Conservation (phyloP, 2,329 filamentous ascomycete genomes). For the Botrytis aclada region DNA sequence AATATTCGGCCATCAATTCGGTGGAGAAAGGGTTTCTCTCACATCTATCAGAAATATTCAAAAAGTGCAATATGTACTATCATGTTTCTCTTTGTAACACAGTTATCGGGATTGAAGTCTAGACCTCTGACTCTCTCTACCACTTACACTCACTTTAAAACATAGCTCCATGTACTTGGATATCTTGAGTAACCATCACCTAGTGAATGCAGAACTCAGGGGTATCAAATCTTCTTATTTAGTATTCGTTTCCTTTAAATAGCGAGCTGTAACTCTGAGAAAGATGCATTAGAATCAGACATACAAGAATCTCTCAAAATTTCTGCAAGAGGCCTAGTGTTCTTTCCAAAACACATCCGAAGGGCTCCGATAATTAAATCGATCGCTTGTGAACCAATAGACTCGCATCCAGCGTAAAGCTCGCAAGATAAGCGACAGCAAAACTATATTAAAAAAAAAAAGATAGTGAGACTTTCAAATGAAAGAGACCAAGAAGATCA, state of each 20-base stretch:
- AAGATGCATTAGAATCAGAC: too few species aligned
- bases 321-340: not conserved
- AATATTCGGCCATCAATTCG: not conserved
- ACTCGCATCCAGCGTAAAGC: not conserved
- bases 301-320: too few species aligned
- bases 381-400: not conserved
- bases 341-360: not conserved
- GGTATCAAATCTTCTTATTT: not conserved
- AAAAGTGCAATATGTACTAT: not conserved
- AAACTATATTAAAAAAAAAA: not conserved
- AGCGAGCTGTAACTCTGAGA: not conserved
- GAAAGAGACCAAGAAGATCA: not conserved
- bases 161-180: not conserved
- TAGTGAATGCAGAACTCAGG: not conserved
- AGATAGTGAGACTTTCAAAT: accelerated
- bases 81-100: too few species aligned
- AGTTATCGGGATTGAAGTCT: not conserved
- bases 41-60: not conserved
- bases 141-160: not conserved
- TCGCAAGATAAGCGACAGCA: not conserved
- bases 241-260: not conserved
- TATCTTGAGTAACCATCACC: not conserved
- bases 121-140: not conserved
- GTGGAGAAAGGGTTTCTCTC: not conserved
- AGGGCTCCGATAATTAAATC: not conserved